phyloP scores from a whole-genome alignment of 805 yeast genomes.

The Monosporozyma servazzii region DNA sequence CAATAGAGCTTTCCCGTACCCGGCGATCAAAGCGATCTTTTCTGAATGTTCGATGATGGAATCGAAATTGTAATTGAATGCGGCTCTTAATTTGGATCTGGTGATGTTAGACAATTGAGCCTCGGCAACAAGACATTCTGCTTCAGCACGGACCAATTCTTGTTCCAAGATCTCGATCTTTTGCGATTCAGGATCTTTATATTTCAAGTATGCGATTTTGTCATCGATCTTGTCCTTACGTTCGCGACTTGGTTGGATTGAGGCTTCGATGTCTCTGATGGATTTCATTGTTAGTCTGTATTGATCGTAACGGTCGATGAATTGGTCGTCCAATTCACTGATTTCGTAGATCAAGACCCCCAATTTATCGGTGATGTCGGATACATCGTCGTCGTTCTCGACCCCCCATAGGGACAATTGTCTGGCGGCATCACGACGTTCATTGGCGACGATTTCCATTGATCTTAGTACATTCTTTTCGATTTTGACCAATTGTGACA shows the following conservation, averaged over 20 bases:
- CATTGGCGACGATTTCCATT: conserved; percentile 66
- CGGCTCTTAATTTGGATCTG: conserved; percentile 77
- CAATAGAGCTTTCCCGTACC: conserved; percentile 79
- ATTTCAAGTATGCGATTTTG: conserved; percentile 73
- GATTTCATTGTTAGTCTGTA: conserved; percentile 76
- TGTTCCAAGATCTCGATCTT: conserved; percentile 76
- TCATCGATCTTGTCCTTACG: conserved; percentile 79
- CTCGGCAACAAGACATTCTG: conserved; percentile 84
- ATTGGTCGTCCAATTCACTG: conserved; percentile 82
- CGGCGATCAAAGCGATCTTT: conserved; percentile 77
- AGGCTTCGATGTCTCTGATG: conserved; percentile 75
- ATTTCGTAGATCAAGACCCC: conserved; percentile 76
- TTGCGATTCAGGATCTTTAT: conserved; percentile 76
- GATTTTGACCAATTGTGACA: conserved; percentile 66
- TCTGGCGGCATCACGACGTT: conserved; percentile 73
- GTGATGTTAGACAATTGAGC: conserved; percentile 85
- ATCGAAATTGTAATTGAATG: conserved; percentile 77
- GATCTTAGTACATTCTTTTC: conserved; percentile 77
- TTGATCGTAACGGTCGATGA: conserved; percentile 78
- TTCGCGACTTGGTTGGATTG: conserved; percentile 83
- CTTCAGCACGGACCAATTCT: conserved; percentile 85
- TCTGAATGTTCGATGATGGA: conserved; percentile 80
- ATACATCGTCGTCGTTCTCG: conserved; percentile 75
- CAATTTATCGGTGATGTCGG: conserved; percentile 78
- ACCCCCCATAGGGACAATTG: conserved; percentile 83